Percentiles rank a stretch among this genome's conserved stretches.
Evolutionary conservation across 148 eudicot genomes (phyloP).

Genomic region (Arctostaphylos glauca): DNA sequence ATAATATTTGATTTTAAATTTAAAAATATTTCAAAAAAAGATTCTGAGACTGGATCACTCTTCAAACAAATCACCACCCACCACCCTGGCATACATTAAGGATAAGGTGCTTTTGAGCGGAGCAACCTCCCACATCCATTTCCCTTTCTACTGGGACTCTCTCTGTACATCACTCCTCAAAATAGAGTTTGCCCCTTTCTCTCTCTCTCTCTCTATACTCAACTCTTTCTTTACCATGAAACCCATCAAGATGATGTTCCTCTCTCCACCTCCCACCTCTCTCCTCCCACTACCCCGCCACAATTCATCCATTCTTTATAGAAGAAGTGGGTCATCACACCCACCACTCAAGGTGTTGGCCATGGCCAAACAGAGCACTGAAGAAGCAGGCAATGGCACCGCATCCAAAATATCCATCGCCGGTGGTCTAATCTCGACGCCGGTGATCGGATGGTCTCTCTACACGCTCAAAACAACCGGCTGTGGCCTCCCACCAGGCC

Average conservation of each 20-base stretch:
- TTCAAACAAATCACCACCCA: too few relatives aligned
- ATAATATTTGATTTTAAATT: too few relatives aligned
- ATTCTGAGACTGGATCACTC: too few relatives aligned
- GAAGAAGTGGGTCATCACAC: not conserved
- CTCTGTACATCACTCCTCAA: not conserved
- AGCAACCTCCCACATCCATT: not conserved
- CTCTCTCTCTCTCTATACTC: not conserved
- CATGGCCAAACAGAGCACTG: constrained; percentile 53
- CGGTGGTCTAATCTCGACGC: constrained; percentile 64
- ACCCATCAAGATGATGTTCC: constrained; percentile 15
- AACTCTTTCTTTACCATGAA: not conserved
- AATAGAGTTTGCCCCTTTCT: not conserved
- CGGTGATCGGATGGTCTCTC: constrained; percentile 90
- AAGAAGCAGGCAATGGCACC: constrained; percentile 27
- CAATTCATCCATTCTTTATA: not conserved
- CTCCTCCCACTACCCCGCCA: not conserved
- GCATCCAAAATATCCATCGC: constrained; percentile 54
- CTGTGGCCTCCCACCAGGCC: constrained; percentile 98
- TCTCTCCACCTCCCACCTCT: constrained; percentile 10
- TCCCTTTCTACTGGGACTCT: too few relatives aligned
- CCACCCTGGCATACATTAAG: not conserved
- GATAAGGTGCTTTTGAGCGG: constrained; percentile 18
- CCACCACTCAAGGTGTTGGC: constrained; percentile 22
- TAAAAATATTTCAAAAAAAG: too few relatives aligned
- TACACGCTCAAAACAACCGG: constrained; percentile 94